Percentiles rank a stretch among this genome's conserved stretches.
Conservation (phyloP, 75 land plant species). For the Pseudotsuga menziesii region DNA sequence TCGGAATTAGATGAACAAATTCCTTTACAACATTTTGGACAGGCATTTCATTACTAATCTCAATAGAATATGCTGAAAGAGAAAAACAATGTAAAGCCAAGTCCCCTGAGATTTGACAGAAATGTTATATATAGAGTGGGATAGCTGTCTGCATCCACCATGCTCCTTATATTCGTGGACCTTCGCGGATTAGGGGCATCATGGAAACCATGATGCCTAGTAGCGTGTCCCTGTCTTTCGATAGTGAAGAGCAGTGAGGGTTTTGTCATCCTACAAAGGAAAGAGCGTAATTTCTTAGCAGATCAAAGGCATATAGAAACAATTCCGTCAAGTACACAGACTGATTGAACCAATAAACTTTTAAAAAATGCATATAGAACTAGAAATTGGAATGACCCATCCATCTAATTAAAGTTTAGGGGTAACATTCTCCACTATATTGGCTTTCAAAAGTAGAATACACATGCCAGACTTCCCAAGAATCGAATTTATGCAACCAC, state of each 20-base stretch:
- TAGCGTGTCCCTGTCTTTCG: conserved; percentile 46
- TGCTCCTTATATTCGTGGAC: too few relatives aligned
- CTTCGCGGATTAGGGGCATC: neutral
- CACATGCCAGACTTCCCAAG: too few relatives aligned
- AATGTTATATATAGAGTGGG: neutral
- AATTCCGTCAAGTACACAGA: neutral
- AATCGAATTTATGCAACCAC: too few relatives aligned
- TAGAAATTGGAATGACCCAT: too few relatives aligned
- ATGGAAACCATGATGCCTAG: conserved; percentile 4
- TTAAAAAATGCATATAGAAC: too few relatives aligned
- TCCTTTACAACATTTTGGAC: too few relatives aligned
- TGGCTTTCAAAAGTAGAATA: too few relatives aligned
- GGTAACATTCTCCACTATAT: too few relatives aligned
- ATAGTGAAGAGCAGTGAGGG: conserved; percentile 43
- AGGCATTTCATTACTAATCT: neutral
- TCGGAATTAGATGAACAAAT: too few relatives aligned
- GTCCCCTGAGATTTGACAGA: neutral
- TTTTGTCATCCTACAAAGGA: conserved; percentile 33
- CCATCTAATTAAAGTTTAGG: too few relatives aligned
- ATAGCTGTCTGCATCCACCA: neutral
- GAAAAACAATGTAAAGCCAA: neutral
- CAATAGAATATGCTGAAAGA: neutral
- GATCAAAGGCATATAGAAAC: neutral
- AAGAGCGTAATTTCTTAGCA: neutral
- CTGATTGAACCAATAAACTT: too few relatives aligned